phyloP scores from a whole-genome alignment of 2,329 filamentous ascomycete species.

The Cladosporium halotolerans region DNA sequence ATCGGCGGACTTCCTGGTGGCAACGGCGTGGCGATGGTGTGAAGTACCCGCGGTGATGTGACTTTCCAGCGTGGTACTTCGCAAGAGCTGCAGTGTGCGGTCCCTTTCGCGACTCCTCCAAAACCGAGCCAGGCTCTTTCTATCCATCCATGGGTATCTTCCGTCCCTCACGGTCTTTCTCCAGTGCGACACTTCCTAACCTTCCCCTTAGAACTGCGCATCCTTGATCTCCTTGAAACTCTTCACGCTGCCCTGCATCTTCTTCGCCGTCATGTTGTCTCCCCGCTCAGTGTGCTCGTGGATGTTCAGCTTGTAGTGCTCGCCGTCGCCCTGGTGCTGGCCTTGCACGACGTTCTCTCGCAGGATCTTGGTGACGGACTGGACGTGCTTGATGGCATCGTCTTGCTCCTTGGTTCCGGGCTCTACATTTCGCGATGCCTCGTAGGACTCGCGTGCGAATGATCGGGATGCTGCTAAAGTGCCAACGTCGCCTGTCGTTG shows the following conservation, averaged over 20 bases:
- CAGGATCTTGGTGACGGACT: constrained; percentile 75
- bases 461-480: constrained; percentile 64
- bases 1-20: too few species aligned
- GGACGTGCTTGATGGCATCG: constrained; percentile 67
- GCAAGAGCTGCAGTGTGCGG: too few species aligned
- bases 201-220: background rate
- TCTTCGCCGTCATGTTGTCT: constrained; percentile 85
- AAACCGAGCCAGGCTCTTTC: too few species aligned
- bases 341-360: constrained; percentile 86
- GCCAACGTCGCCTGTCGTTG: constrained; percentile 58
- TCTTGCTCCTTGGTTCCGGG: constrained; percentile 53
- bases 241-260: constrained; percentile 40
- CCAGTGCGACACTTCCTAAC: background rate
- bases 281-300: constrained; percentile 87
- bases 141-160: background rate
- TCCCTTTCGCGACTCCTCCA: too few species aligned
- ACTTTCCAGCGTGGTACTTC: too few species aligned
- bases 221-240: constrained; percentile 37
- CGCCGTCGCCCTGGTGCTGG: constrained; percentile 15
- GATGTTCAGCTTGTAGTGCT: constrained; percentile 64
- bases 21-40: too few species aligned
- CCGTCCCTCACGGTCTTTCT: background rate
- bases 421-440: constrained; percentile 55
- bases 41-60: too few species aligned
- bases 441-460: constrained; percentile 70